Base-by-base conservation (phyloP, 331 rosid species). In the Telfairia occidentalis region DNA sequence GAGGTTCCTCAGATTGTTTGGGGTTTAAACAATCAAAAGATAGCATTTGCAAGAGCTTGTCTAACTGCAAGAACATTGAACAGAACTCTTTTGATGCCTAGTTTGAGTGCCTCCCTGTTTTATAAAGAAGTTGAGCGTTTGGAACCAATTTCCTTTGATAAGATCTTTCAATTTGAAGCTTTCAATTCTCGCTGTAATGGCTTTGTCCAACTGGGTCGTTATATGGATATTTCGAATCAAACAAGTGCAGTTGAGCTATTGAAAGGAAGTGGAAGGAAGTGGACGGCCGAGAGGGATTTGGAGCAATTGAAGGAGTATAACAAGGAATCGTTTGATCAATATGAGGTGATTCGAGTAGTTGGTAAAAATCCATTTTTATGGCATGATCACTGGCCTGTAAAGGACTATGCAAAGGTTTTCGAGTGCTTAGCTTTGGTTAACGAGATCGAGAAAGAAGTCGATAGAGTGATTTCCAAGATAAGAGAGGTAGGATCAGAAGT, bases 371-470 rank as follows among this genome's bases (percentile, higher is more conserved):
- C 98, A 0, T 94, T 94, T 83, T 67, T 94, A 59, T 94, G 98
- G 98, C 98, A 91, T 35, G 98, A 94, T 79, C 98, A 91, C 83
- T 94, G 98, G 98, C 88, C 96, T 24, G 90, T 88, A 67, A 88
- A 85, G 83, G 93, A 89, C 77, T 91, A 94, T 49, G 97, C 96
- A 2, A 84, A 78, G 79, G 88, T 91, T 73, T 87, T 91, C n/a
- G 98, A 87, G 83, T 94, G 98, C 78, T 83, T 94, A 77, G 84
- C 84, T 79, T 77, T 90, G 88, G 87, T 85, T 24, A 92, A 90
- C 59, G 92, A 86, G 85, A 75, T 89, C 58, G 78, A 82, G 69
- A 81, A 74, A 23, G 97, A 94, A 79, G 98, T 84, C 5, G 86
- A 88, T 66, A 85, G 71, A 73, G 92, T 94, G 64, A 87, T 88